Evolutionary conservation across 2,329 filamentous ascomycete genomes (phyloP).

Genomic region (Purpureocillium lavendulum): DNA sequence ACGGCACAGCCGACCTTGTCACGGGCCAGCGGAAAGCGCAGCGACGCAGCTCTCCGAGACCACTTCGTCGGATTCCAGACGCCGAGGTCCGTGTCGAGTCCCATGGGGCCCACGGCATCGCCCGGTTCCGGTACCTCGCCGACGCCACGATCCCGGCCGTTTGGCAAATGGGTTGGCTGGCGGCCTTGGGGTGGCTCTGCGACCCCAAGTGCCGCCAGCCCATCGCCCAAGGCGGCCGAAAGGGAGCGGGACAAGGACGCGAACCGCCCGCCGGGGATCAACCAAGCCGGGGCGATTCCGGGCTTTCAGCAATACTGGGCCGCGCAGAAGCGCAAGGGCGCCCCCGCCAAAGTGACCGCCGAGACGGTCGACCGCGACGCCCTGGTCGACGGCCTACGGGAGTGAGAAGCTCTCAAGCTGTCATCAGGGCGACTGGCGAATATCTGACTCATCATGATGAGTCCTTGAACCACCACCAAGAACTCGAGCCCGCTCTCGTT

Average conservation of each 20-base stretch:
- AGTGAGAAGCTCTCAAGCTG: slow-evolving; percentile 10
- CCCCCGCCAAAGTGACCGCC: slow-evolving; percentile 49
- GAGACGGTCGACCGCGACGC: slow-evolving; percentile 51
- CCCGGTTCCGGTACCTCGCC: slow-evolving; percentile 15
- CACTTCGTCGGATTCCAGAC: slow-evolving; percentile 34
- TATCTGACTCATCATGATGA: background rate
- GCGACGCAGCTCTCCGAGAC: slow-evolving; percentile 51
- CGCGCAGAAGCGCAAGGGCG: slow-evolving; percentile 38
- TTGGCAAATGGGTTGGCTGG: slow-evolving; percentile 41
- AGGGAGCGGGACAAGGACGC: slow-evolving; percentile 25
- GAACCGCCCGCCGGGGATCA: slow-evolving; percentile 61
- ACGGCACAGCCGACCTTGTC: slow-evolving; percentile 51
- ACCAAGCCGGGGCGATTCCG: slow-evolving; percentile 66
- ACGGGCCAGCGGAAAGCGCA: slow-evolving; percentile 33
- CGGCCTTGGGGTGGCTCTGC: slow-evolving; percentile 33
- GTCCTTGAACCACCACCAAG: no score
- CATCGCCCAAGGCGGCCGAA: slow-evolving; percentile 10
- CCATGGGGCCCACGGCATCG: slow-evolving; percentile 18
- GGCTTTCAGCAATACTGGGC: slow-evolving; percentile 56
- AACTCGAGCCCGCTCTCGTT: no score
- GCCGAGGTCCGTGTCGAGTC: slow-evolving; percentile 21
- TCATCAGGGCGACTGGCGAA: background rate
- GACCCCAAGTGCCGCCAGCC: slow-evolving; percentile 5
- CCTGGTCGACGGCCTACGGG: slow-evolving; percentile 47
- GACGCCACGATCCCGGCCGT: slow-evolving; percentile 13